Base-by-base conservation (phyloP, 495 filamentous ascomycete genomes). In the Elasticomyces elasticus region DNA sequence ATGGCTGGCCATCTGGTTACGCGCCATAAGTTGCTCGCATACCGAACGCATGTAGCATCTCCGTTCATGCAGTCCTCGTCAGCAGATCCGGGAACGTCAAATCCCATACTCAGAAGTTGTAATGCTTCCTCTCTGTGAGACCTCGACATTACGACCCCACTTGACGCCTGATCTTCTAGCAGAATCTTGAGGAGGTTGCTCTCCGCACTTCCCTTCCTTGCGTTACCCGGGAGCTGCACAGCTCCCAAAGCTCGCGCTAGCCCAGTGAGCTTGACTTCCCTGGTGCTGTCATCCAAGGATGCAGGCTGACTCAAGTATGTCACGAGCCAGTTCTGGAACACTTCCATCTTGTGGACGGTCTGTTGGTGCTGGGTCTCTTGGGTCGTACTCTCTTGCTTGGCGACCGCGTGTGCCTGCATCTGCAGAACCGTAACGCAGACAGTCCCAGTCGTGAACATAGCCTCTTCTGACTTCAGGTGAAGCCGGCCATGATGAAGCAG, bases 371-470 rank as follows among this genome's bases (percentile, higher is more conserved):
- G 86, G 51, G 70, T 83, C 59, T 89, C 82, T 51, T 94, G 85
- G 0, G 84, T 85, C 15, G 80, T 84, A 50, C 77, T 86, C 11
- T 79, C 77, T 49, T 85, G 81, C 27, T 78, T 74, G 11, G 80
- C 79, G 28, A 74, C 72, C 46, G 90, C 72, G 61, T 95, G 83
- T n/a, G 77, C 75, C 46, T 79, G 79, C 15, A 95, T 69, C 0
- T 86, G 85, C 1, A 86, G 77, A 1, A 95, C 69, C 0, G 83
- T 83, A 10, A 87, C 84, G 15, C 94, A 72, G 10, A 83, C 77
- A 52, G 86, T 83, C 0, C 87, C 90, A 37, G 83, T 79, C 44
- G 92, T 73, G 62, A 97, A 94, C 0, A 81, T 79, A 6, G 87
- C 85, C 0, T 74, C 71, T 0, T 74, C 71, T 10, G 61, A 66